Evolutionary conservation across 2,329 filamentous ascomycete genomes (phyloP), one percentile per base, ranked within the genome.

Genomic region (Talaromyces albobiverticillius): DNA sequence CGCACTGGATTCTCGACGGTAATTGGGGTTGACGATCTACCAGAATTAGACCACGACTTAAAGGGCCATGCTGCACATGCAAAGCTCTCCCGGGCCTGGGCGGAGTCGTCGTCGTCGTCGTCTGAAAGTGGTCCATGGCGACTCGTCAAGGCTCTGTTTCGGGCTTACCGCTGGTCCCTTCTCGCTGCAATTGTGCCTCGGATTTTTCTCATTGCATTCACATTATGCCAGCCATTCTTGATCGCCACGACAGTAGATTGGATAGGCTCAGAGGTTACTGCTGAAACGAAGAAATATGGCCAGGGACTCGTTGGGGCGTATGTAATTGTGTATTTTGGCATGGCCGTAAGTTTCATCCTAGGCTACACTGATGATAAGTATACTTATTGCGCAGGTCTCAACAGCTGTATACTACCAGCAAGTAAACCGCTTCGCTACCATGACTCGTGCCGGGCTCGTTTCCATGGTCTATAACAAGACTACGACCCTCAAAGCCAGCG

Each of bases 391-490:
- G 31, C 36, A 74, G 71, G 48, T 74, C 16, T 64, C 66, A 5
- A 73, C 70, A 59, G 69, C 67, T 3, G 66, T 70, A 23, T 74
- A 73, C 46, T 66, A 72, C 40, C 74, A 77, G 59, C 62, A 68
- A 20, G 69, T 71, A 0, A 72, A 76, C 55, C 73, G 74, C 13
- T 62, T 66, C 8, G 70, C 73, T 18, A 74, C 72, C 8, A 73
- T 75, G 67, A 63, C 74, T 6, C 65, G 76, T 26, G 72, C 72
- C 14, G 70, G 65, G 0, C 60, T 78, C 8, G 64, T 77, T 11
- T 74, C 76, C 0, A 65, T 82, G 57, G 74, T 84, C 1, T 83
- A 79, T 59, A 71, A 73, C 14, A 72, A 72, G 51, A 66, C 71
- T 11, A 67, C 61, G 23, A 60, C 60, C 4, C 47, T 72, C 0